phyloP scores from a whole-genome alignment of 805 yeast genomes.

The Grigorovia jiainica region DNA sequence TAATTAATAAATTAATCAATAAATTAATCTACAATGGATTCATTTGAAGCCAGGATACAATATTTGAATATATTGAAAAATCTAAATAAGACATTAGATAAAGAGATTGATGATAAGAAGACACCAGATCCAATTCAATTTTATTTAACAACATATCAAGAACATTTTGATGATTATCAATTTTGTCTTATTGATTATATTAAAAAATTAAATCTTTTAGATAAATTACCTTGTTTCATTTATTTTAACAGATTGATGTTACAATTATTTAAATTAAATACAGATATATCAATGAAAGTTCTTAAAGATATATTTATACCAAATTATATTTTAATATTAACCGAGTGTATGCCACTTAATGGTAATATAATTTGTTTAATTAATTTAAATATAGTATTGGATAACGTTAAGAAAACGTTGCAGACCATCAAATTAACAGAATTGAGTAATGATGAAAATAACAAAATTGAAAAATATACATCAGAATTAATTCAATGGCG shows the following conservation, averaged over 20 bases:
- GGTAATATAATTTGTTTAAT: slow-evolving; percentile 3
- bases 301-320: slow-evolving; percentile 4
- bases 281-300: not conserved
- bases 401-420: slow-evolving; percentile 34
- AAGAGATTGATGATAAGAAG: slow-evolving; percentile 51
- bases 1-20: too few species aligned
- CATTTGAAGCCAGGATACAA: slow-evolving; percentile 77
- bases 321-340: not conserved
- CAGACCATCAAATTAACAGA: slow-evolving; percentile 68
- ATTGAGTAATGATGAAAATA: slow-evolving; percentile 85
- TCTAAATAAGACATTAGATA: slow-evolving; percentile 44
- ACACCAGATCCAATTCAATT: slow-evolving; percentile 22
- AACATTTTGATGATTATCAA: slow-evolving; percentile 28
- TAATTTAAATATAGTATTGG: slow-evolving; percentile 1
- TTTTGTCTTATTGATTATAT: slow-evolving; percentile 25
- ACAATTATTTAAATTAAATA: not conserved
- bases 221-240: slow-evolving; percentile 23
- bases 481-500: too few species aligned
- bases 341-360: slow-evolving; percentile 1
- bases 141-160: slow-evolving; percentile 19
- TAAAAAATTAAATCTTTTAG: slow-evolving; percentile 24
- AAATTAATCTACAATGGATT: slow-evolving; percentile 65
- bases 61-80: slow-evolving; percentile 56
- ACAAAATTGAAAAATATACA: slow-evolving; percentile 74
- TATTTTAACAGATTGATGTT: slow-evolving; percentile 5